Conservation (phyloP, 2,329 filamentous ascomycete species). For the Apiospora hydei region DNA sequence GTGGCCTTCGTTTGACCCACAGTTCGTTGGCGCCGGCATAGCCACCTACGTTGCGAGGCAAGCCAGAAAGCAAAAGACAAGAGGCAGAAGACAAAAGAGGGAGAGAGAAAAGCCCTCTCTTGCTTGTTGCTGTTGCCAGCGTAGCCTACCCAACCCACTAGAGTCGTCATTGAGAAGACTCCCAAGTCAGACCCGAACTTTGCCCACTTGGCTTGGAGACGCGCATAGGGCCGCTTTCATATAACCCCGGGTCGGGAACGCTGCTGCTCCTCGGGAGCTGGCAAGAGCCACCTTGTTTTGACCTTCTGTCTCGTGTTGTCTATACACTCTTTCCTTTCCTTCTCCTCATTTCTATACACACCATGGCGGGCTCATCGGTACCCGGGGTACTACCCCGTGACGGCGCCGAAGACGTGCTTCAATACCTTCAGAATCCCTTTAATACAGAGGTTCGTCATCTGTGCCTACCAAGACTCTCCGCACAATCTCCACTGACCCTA, state of each 20-base stretch:
- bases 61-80: slow-evolving; percentile 8
- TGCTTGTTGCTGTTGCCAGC: not conserved
- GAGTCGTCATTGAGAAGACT: slow-evolving; percentile 11
- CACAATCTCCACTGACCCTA: slow-evolving; percentile 17
- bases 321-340: slow-evolving; percentile 1
- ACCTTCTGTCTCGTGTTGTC: not conserved
- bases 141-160: not conserved
- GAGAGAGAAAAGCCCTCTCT: not conserved
- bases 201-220: not conserved
- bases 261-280: slow-evolving; percentile 9
- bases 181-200: not conserved
- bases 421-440: slow-evolving; percentile 58
- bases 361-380: slow-evolving; percentile 10
- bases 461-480: not conserved
- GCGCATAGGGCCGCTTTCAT: not conserved
- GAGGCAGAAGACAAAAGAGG: not conserved
- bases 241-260: not conserved
- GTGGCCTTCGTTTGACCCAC: slow-evolving; percentile 19
- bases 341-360: not conserved
- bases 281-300: not conserved
- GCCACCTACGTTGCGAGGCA: slow-evolving; percentile 13
- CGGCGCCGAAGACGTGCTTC: slow-evolving; percentile 49
- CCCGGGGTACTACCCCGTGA: slow-evolving; percentile 21
- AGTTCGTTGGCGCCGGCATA: slow-evolving; percentile 17
- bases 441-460: slow-evolving; percentile 47